Evolutionary conservation across 192 early-diverging fungal species (phyloP), one percentile per base, ranked within the genome.

Genomic region (Backusella mclennaniae): DNA sequence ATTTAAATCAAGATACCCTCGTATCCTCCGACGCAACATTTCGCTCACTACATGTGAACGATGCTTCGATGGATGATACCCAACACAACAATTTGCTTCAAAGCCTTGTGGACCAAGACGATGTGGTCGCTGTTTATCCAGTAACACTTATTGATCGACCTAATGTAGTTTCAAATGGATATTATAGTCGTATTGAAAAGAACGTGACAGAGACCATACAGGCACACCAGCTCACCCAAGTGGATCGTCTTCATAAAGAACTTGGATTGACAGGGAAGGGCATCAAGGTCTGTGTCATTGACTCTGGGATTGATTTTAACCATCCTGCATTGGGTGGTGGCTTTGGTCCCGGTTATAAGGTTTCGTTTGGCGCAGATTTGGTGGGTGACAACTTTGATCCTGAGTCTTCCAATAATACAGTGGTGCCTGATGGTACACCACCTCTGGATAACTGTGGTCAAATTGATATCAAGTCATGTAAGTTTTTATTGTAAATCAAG

Each of bases 321-420:
- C 90, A 93, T 73, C 87, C 89, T n/a, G 89, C 90, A 35, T 83
- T 92, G 12, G 91, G 93, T 66, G 86, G 74, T 44, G 90, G 90
- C 67, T 92, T 88, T 80, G 89, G 89, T 35, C 35, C 75, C 15
- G 86, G 85, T 11, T 91, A 87, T 74, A 84, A 82, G 49, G 85
- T 91, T 79, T 77, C 76, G 36, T 89, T 89, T 29, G 92, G 91
- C 59, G 68, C 83, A 66, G 87, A 94, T 77, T 84, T 91, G 76
- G 86, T 94, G 1, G 92, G 89, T 31, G 41, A 78, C 35, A n/a
- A 35, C 15, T 78, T 82, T 67, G 69, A 79, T 72, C 70, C 70
- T 2, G 26, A 17, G 35, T 68, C 23, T 23, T 35, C 39, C 52
- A 42, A 33, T 35, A 68, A 31, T 75, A 78, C 17, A 71, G 76